Percentiles rank a stretch among this genome's conserved stretches.
phyloP scores from a whole-genome alignment of 495 filamentous ascomycete genomes.

The Penicillium manginii region DNA sequence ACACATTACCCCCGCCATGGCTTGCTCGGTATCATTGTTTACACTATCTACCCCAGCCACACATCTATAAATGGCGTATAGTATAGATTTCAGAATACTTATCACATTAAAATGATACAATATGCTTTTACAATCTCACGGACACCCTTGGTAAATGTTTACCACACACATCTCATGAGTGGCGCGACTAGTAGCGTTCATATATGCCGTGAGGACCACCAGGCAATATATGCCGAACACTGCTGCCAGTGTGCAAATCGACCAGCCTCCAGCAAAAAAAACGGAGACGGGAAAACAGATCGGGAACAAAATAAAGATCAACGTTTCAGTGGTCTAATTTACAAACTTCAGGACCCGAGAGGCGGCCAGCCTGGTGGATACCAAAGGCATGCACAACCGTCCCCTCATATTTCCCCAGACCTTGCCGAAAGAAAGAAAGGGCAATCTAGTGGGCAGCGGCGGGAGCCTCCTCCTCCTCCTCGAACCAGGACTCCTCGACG shows the following conservation, averaged over 20 bases:
- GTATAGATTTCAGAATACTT: too few species aligned
- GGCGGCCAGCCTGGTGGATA: constrained; percentile 30
- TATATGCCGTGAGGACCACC: too few species aligned
- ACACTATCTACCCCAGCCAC: not conserved
- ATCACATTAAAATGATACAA: too few species aligned
- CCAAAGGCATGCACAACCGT: constrained; percentile 28
- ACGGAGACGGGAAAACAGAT: not conserved
- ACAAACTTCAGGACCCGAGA: constrained; percentile 46
- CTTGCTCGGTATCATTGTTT: not conserved
- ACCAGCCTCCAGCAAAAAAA: not conserved
- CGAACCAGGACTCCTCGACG: constrained; percentile 73
- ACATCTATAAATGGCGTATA: too few species aligned
- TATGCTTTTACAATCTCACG: too few species aligned
- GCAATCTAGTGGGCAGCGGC: constrained; percentile 47
- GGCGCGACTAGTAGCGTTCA: too few species aligned
- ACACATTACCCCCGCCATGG: not conserved
- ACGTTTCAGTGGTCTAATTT: constrained; percentile 52
- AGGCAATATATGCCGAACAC: too few species aligned
- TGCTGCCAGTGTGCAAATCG: not conserved
- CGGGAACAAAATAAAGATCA: constrained; percentile 33
- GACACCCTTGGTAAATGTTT: too few species aligned
- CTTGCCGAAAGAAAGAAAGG: constrained; percentile 35
- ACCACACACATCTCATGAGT: too few species aligned
- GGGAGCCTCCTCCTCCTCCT: constrained; percentile 61
- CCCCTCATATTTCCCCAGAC: constrained; percentile 38